Percentiles rank a stretch among this genome's conserved stretches.
Conservation (phyloP, 1,139 yeast species). For the Saccharomyces hybrid region DNA sequence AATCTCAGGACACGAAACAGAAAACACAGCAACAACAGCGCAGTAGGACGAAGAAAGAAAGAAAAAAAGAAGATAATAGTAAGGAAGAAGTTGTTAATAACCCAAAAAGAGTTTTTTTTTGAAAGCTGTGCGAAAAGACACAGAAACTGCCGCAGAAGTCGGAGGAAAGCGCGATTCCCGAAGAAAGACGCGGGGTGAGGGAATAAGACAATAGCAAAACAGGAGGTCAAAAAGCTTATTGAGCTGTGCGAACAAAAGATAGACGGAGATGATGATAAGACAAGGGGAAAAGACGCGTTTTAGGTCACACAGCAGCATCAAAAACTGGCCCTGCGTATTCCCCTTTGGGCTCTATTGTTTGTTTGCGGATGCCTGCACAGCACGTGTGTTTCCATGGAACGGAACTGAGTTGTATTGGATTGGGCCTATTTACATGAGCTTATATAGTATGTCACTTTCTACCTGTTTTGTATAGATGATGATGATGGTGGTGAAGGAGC, state of each 20-base stretch:
- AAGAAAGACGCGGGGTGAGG: slow-evolving; percentile 1
- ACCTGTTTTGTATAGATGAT: background rate
- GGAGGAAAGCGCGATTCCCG: background rate
- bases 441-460: background rate
- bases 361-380: background rate
- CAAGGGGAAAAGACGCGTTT: background rate
- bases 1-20: background rate
- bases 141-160: background rate
- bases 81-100: background rate
- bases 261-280: background rate
- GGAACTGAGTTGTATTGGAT: background rate
- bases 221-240: background rate
- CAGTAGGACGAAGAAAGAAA: background rate
- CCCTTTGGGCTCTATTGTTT: background rate
- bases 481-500: background rate
- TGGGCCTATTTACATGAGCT: background rate
- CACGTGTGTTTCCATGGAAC: background rate
- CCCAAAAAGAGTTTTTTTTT: background rate
- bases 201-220: background rate
- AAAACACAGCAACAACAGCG: background rate
- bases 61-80: background rate
- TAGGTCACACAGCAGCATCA: background rate
- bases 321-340: background rate
- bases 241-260: background rate
- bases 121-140: background rate